phyloP scores from a whole-genome alignment of 1,139 yeast genomes.

The Kluyveromyces marxianus region DNA sequence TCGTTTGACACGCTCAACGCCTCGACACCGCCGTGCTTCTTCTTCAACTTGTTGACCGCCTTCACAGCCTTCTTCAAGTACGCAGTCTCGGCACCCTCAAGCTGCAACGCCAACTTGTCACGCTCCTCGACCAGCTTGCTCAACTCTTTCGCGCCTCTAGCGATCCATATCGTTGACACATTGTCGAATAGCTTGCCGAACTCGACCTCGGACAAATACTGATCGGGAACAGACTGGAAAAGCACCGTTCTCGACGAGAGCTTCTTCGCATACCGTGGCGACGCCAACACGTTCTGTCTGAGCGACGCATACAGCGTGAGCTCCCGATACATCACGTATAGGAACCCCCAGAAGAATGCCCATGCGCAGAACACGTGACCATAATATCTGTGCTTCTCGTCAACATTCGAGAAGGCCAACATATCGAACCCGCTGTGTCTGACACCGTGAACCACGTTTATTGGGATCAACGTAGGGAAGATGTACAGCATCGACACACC shows the following conservation, averaged over 20 bases:
- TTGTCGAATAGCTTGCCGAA: constrained; percentile 59
- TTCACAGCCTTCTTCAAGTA: constrained; percentile 51
- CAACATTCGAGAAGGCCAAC: constrained; percentile 68
- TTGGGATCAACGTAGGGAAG: constrained; percentile 55
- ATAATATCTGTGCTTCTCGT: constrained; percentile 51
- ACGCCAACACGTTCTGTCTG: constrained; percentile 71
- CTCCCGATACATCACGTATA: constrained; percentile 75
- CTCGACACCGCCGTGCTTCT: constrained; percentile 17
- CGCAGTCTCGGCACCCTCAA: constrained; percentile 68
- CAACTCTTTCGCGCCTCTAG: constrained; percentile 59
- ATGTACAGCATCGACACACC: constrained; percentile 37
- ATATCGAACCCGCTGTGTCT: constrained; percentile 60
- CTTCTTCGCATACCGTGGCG: constrained; percentile 69
- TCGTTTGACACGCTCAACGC: constrained; percentile 42
- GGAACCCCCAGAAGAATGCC: constrained; percentile 62
- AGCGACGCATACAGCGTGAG: constrained; percentile 70
- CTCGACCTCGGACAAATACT: constrained; percentile 55
- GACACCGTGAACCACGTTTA: constrained; percentile 57
- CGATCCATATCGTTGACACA: constrained; percentile 65
- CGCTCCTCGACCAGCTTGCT: constrained; percentile 54
- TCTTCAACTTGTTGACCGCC: constrained; percentile 52
- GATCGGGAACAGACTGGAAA: constrained; percentile 72
- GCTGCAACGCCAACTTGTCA: constrained; percentile 48
- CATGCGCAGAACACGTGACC: constrained; percentile 84
- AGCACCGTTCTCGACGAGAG: constrained; percentile 73